These are phyloP conservation scores for Glomus cerebriforme DNA, from an alignment of 192 early-diverging fungal genomes.

Conservation along the genomic window DNA sequence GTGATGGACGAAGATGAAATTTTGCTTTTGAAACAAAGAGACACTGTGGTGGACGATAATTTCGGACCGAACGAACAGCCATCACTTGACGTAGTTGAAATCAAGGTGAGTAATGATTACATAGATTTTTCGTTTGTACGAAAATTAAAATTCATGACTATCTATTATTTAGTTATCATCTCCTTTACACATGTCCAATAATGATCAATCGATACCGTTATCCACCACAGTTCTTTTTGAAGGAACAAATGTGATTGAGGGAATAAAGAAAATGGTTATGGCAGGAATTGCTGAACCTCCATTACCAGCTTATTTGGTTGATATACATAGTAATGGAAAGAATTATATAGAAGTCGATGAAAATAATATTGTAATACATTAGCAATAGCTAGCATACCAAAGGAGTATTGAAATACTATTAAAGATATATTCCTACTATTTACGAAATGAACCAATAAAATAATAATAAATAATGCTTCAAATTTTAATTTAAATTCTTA, in stretches of 20 bases:
- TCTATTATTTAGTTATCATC: background rate
- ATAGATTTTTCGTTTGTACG: background rate
- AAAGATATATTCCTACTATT: background rate
- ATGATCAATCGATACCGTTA: conserved; percentile 26
- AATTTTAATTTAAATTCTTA: background rate
- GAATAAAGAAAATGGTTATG: conserved; percentile 41
- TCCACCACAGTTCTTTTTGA: conserved; percentile 42
- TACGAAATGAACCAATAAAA: background rate
- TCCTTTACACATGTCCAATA: background rate
- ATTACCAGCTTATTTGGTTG: conserved; percentile 41
- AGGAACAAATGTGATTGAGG: conserved; percentile 48
- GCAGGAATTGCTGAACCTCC: conserved; percentile 37
- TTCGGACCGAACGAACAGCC: conserved; percentile 45
- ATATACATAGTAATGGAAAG: conserved; percentile 40
- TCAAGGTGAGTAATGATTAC: conserved; percentile 34
- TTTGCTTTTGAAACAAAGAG: conserved; percentile 28
- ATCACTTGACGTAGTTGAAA: conserved; percentile 36
- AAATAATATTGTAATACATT: background rate
- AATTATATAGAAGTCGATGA: conserved; percentile 37
- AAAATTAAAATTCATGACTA: conserved; percentile 10
- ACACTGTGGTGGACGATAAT: conserved; percentile 31
- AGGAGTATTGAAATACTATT: background rate
- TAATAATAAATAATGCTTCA: background rate
- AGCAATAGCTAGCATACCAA: background rate
- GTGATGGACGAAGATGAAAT: background rate